Evolutionary conservation across 2,329 filamentous ascomycete species (phyloP), one percentile per base, ranked within the genome.

Genomic region (Diplodia intermedia): DNA sequence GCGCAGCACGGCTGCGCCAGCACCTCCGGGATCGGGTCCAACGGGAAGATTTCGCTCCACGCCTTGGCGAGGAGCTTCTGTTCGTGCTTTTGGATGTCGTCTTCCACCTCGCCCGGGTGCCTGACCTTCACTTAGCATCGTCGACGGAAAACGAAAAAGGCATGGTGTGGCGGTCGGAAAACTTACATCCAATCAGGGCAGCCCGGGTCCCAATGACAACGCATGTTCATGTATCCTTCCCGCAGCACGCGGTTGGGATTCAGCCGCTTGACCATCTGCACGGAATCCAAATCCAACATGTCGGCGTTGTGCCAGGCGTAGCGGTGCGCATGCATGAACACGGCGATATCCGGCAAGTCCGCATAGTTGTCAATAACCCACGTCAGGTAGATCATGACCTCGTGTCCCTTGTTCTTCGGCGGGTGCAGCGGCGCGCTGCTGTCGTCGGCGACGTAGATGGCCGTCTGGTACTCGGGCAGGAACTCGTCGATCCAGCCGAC

Each of bases 341-440:
- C 84, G 38, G 81, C 80, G 69, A 89, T 81, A 66, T 88, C 86
- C 2, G 86, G 83, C 4, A 90, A 81, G 3, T 80, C 72, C 70
- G 89, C 82, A 77, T 90, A 90, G 75, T 86, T 83, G 74, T 88
- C 86, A 72, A 88, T 84, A 72, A 90, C 83, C 76, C 87, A 89
- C 49, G 82, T 85, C 47, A 89, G 80, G 73, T 90, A 89, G 8
- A 87, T 83, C 78, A 87, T 85, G 40, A 86, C 87, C 76, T 90
- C 88, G 72, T 88, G 85, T 40, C 88, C 88, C 75, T 88, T 88
- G 72, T 86, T 86, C 67, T 82, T 81, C 0, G 84, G 84, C 1
- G 85, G 82, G 69, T 84, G 83, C 26, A 84, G 78, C 15, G 76
- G 74, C 3, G 83, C 83, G 1, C 72, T 75, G 6, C 78, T 77